Evolutionary conservation across 495 filamentous ascomycete species (phyloP), one percentile per base, ranked within the genome.

Genomic region (Chlorociboria aeruginascens): DNA sequence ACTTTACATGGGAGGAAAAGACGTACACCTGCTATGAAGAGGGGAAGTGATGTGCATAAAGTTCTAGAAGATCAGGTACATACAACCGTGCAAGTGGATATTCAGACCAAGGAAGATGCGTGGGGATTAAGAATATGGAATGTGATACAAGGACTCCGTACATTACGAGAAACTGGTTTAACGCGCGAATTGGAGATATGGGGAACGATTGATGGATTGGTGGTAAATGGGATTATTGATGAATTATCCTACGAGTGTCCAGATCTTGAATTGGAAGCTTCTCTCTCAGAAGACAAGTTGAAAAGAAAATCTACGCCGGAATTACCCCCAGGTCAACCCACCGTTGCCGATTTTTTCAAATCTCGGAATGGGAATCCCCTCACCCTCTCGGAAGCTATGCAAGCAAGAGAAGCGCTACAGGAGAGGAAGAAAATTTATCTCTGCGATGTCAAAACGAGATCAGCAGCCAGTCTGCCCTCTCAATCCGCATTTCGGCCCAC

Each of bases 161-260:
- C 80, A 14, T 67, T 98, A 46, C 72, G 83, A 11, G 76, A 84
- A 13, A 82, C 75, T 8, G 90, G 93, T 9, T 66, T 88, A 55
- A 95, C 92, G 3, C 71, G 92, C 17, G 92, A 98, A 65, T 63
- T 97, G 36, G 85, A 94, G 57, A 73, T 98, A n/a, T 98, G 94
- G 86, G 92, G 90, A 4, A 56, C 81, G 32, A 61, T 95, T 12
- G 82, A 90, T 45, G 89, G 88, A 8, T 70, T 89, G 58, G 61
- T 95, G 38, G 79, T 98, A 43, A 89, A 83, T 62, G 92, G 93
- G 6, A 66, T 97, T 41, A 89, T 98, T 55, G 92, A 98, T 58
- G 78, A 89, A 63, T 62, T 98, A 6, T 85, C 80, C 20, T 89
- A 85, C 51, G 69, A 72, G 32, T 85, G 85, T 57, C 89, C 89